Conservation (phyloP, 306 rosid species). For the Oemleria cerasiformis region DNA sequence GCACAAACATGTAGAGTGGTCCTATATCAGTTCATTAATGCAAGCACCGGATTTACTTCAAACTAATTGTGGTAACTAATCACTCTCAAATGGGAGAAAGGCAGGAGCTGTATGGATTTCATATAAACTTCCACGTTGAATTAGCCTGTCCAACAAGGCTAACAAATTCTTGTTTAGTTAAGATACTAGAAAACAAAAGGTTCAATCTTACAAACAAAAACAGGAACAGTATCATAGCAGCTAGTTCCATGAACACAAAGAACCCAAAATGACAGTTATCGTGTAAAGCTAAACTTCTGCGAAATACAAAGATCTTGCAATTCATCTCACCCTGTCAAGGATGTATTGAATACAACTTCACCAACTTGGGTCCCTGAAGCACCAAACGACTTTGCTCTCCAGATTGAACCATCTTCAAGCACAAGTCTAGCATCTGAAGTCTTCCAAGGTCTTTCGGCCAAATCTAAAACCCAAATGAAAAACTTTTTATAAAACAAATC, state of each 20-base stretch:
- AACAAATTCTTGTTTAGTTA: neutral
- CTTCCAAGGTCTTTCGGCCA: conserved; percentile 84
- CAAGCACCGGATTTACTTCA: neutral
- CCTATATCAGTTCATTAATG: neutral
- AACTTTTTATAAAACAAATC: neutral
- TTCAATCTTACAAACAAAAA: neutral
- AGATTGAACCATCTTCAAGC: conserved; percentile 92
- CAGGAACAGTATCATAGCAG: neutral
- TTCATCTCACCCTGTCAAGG: conserved; percentile 75
- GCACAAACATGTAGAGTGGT: conserved; percentile 21
- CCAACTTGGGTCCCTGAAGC: conserved; percentile 97
- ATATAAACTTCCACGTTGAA: neutral
- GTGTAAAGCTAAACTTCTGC: neutral
- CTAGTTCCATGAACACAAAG: neutral
- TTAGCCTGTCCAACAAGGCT: neutral
- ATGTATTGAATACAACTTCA: conserved; percentile 93
- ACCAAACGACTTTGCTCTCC: conserved; percentile 96
- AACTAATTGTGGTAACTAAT: neutral
- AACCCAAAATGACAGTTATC: neutral
- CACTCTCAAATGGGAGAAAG: neutral
- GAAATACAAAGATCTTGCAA: neutral
- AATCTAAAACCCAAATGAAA: conserved; percentile 32
- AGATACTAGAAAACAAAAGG: no score
- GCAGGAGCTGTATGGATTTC: neutral
- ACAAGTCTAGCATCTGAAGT: conserved; percentile 82